These are phyloP conservation scores for Solanum boliviense DNA, from an alignment of 257 asterid species.

Conservation along the genomic window DNA sequence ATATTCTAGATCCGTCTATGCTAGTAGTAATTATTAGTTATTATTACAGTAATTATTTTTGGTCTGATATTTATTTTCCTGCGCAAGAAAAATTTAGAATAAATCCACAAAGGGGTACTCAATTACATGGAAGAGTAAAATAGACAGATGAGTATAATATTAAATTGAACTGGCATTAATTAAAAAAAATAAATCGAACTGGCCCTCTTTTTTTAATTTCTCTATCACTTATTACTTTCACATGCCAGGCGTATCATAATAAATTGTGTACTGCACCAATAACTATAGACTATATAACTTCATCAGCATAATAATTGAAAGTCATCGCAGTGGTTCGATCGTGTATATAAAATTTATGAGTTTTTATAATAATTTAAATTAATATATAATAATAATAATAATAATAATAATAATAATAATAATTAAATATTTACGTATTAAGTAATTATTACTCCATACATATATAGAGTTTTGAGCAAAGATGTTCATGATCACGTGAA, in stretches of 20 bases:
- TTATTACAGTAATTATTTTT: neutral
- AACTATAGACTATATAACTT: neutral
- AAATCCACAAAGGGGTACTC: slow-evolving; percentile 1
- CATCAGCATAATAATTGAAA: neutral
- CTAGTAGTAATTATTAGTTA: neutral
- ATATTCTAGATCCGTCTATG: neutral
- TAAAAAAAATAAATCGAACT: neutral
- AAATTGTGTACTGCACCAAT: neutral
- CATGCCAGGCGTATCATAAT: neutral
- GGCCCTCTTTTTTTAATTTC: neutral
- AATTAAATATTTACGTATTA: too few species aligned
- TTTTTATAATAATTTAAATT: neutral
- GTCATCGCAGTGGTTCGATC: neutral
- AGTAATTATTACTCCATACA: neutral
- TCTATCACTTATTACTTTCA: neutral
- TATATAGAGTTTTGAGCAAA: neutral
- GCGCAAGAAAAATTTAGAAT: neutral
- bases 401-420: neutral
- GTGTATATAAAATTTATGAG: neutral
- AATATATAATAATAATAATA: neutral
- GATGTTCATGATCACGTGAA: neutral
- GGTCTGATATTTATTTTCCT: neutral
- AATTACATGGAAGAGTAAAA: slow-evolving; percentile 1
- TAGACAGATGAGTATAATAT: neutral
- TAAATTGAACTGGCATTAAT: neutral